Evolutionary conservation across 257 asterid genomes (phyloP).

Genomic region (Osmanthus fragrans): DNA sequence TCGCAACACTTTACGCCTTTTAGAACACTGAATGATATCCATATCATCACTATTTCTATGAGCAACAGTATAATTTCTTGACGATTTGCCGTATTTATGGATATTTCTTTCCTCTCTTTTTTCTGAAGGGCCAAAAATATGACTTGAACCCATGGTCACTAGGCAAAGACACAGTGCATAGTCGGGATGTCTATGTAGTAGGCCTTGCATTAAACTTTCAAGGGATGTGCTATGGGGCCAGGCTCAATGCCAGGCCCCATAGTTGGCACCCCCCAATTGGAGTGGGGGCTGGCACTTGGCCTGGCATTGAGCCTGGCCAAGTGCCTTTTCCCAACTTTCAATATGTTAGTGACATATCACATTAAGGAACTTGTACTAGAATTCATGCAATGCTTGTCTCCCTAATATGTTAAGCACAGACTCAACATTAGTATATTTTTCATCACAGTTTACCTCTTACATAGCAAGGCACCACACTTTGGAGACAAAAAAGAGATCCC

Average conservation of each 20-base stretch:
- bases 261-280: too few relatives aligned
- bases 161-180: not conserved
- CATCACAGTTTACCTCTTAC: not conserved
- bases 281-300: too few relatives aligned
- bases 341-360: not conserved
- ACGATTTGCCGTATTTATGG: not conserved
- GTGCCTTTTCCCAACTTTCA: too few relatives aligned
- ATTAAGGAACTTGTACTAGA: not conserved
- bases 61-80: not conserved
- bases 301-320: too few relatives aligned
- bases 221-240: too few relatives aligned
- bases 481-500: constrained; percentile 1
- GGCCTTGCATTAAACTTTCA: not conserved
- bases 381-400: not conserved
- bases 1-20: too few relatives aligned
- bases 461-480: not conserved
- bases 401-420: not conserved
- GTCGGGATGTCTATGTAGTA: not conserved
- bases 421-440: not conserved
- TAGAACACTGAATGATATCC: too few relatives aligned
- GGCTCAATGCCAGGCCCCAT: too few relatives aligned
- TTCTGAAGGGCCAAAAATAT: not conserved
- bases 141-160: not conserved
- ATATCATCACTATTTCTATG: not conserved
- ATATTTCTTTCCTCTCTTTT: not conserved